phyloP scores from a whole-genome alignment of 352 stramenopile genomes.

The Globisporangium carolinianum region DNA sequence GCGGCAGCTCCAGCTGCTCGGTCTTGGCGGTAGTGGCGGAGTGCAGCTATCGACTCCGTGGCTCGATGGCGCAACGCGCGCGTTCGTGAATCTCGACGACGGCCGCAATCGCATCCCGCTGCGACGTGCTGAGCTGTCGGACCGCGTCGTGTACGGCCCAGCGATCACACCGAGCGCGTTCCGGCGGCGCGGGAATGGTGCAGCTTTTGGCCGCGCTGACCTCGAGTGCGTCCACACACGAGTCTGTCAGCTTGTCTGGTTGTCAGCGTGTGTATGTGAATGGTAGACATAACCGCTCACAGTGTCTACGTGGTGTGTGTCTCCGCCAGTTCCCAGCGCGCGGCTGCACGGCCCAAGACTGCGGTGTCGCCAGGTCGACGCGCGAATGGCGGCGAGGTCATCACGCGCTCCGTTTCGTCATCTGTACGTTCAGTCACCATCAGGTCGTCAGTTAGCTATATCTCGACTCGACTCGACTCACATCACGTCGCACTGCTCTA shows the following conservation, averaged over 20 bases:
- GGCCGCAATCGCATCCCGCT: constrained; percentile 54
- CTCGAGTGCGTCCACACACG: constrained; percentile 6
- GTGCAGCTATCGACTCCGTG: neutral
- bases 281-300: neutral
- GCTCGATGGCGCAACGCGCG: neutral
- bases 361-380: constrained; percentile 17
- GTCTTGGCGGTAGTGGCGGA: neutral
- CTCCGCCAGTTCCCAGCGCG: neutral
- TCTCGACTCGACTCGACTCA: no score
- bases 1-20: constrained; percentile 5
- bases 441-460: no score
- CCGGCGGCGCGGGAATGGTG: constrained; percentile 3
- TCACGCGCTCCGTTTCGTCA: constrained; percentile 34
- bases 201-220: constrained; percentile 1
- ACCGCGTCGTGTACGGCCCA: constrained; percentile 61
- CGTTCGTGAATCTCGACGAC: constrained; percentile 52
- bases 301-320: neutral
- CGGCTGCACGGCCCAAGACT: constrained; percentile 23
- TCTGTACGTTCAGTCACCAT: constrained; percentile 17
- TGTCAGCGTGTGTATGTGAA: neutral
- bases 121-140: constrained; percentile 33
- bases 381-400: constrained; percentile 25
- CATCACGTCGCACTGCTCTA: neutral
- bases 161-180: constrained; percentile 47
- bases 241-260: neutral